Percentiles rank a stretch among this genome's conserved stretches.
These are phyloP conservation scores for Tuber brumale DNA, from an alignment of 495 filamentous ascomycete genomes.

Conservation along the genomic window DNA sequence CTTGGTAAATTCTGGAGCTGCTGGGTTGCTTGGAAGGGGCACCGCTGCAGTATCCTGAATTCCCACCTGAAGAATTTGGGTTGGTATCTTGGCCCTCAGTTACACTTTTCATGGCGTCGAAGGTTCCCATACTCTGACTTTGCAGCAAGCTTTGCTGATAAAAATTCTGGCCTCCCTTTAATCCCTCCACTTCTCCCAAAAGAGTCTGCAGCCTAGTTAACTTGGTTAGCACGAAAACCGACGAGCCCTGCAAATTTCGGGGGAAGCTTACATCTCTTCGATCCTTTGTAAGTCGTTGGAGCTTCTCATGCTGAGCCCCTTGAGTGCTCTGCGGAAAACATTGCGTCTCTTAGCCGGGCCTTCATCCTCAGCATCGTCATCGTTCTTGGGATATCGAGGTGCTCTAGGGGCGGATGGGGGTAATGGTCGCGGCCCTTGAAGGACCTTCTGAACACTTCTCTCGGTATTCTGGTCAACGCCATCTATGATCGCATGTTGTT, in stretches of 20 bases:
- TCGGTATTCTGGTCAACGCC: conserved; percentile 81
- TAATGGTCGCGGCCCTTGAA: conserved; percentile 81
- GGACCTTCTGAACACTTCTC: conserved; percentile 66
- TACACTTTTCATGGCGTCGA: conserved; percentile 38
- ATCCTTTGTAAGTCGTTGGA: conserved; percentile 83
- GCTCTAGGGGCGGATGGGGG: conserved; percentile 58
- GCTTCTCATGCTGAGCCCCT: conserved; percentile 78
- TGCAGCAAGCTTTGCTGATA: conserved; percentile 42
- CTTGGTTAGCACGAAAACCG: conserved; percentile 19
- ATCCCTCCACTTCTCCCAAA: conserved; percentile 78
- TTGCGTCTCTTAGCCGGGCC: conserved; percentile 78
- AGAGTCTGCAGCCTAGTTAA: conserved; percentile 63
- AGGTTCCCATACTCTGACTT: conserved; percentile 38
- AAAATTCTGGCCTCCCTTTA: conserved; percentile 58
- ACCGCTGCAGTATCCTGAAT: conserved; percentile 38
- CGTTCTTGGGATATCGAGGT: conserved; percentile 51
- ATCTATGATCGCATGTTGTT: conserved; percentile 75
- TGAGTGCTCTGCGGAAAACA: conserved; percentile 83
- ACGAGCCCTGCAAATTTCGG: background rate
- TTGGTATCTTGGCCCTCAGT: conserved; percentile 32
- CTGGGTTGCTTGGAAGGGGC: conserved; percentile 39
- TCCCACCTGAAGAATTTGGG: conserved; percentile 38
- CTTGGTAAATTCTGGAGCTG: conserved; percentile 39
- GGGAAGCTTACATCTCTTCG: conserved; percentile 64
- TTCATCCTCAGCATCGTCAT: conserved; percentile 58